phyloP scores from a whole-genome alignment of 257 asterid genomes.

The Gentiana straminea region DNA sequence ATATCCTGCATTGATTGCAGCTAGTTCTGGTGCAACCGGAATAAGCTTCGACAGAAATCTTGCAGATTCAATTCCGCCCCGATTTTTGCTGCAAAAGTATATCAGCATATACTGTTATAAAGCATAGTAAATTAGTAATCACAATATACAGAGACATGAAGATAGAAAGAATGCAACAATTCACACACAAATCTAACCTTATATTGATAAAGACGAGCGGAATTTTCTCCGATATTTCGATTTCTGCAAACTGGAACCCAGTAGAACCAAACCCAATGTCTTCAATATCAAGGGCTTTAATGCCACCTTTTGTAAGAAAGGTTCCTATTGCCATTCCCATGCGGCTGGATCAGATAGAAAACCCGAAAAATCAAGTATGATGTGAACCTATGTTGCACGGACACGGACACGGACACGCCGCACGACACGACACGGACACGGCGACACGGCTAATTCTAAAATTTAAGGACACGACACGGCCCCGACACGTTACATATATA shows the following conservation, averaged over 20 bases:
- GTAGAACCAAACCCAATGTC: slow-evolving; percentile 63
- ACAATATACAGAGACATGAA: not conserved
- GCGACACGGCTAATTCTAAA: too few species aligned
- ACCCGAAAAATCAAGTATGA: slow-evolving; percentile 2
- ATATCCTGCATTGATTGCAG: slow-evolving; percentile 54
- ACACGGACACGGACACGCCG: too few species aligned
- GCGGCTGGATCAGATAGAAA: slow-evolving; percentile 35
- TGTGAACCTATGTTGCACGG: too few species aligned
- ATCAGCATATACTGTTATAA: slow-evolving; percentile 10
- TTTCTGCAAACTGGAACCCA: slow-evolving; percentile 49
- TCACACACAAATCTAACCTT: slow-evolving; percentile 31
- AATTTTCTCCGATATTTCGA: slow-evolving; percentile 31
- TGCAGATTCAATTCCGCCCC: slow-evolving; percentile 78
- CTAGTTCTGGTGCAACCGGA: slow-evolving; percentile 34
- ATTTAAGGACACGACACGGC: too few species aligned
- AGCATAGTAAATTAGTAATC: not conserved
- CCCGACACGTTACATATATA: too few species aligned
- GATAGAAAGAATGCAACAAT: not conserved
- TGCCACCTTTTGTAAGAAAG: slow-evolving; percentile 61
- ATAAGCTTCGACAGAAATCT: slow-evolving; percentile 52
- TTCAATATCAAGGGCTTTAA: slow-evolving; percentile 50
- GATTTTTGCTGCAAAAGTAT: slow-evolving; percentile 52
- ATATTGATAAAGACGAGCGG: slow-evolving; percentile 56
- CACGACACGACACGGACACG: too few species aligned
- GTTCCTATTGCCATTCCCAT: slow-evolving; percentile 59